Base-by-base conservation (phyloP, 352 stramenopile genomes). In the Plasmopara muralis region DNA sequence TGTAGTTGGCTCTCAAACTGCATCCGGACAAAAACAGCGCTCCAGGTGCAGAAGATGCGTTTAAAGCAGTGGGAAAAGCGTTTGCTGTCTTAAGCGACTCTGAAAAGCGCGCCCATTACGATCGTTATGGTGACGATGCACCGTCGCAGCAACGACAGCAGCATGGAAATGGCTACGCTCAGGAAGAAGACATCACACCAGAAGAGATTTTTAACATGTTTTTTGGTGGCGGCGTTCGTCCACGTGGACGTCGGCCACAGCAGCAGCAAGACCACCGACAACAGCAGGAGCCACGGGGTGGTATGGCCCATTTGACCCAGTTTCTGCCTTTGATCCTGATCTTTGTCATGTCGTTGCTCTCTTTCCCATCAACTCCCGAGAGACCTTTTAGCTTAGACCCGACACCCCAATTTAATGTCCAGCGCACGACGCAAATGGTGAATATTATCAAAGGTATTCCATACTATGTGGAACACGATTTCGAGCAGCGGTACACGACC, bases 11-110 rank as follows among this genome's bases (percentile, higher is more conserved):
- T 15, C 60, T 95, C 7, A 95, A 94, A 60, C 61, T 95, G 7
- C 87, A 96, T 62, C 87, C 87, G 0, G 87, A 96, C 62, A 96
- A 96, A 72, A 99, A 99, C 73, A 95, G 85, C 10, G 95, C 95
- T 0, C 95, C 94, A 0, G 87, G 95, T 37, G 94, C 96, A 5
- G 96, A 98, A 62, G 96, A 98, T 57, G 96, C 96, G 28, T 99
- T 99, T 74, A 99, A 99, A 72, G 93, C 84, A 2, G 84, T 94
- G 4, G 84, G 84, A 50, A 89, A 97, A 31, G 96, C 96, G 10
- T 99, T 98, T 70, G 83, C 84, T 8, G 83, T 93, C 18, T 66
- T 96, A 39, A 96, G 85, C 40, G 87, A 96, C 59, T 71, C 77
- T 0, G 76, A 95, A 40, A 96, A 96, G 60, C 82, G 85, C 20